Evolutionary conservation across 1,139 yeast species (phyloP).

Genomic region (Yamadazyma mexicana): DNA sequence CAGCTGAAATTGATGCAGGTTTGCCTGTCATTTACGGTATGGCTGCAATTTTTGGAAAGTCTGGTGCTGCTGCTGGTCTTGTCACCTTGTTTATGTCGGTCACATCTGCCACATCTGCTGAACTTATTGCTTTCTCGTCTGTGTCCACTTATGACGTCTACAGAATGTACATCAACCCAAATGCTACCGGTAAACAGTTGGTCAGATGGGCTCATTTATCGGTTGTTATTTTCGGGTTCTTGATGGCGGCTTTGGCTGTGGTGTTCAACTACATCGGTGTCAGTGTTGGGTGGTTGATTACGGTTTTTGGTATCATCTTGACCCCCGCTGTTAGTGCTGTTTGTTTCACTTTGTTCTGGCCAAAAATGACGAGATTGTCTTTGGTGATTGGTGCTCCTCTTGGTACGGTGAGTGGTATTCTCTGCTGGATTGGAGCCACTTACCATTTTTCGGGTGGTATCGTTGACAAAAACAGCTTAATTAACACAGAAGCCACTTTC

Average conservation of each 20-base stretch:
- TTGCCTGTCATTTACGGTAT: conserved; percentile 20
- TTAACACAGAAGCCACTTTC: conserved; percentile 29
- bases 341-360: conserved; percentile 42
- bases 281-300: conserved; percentile 31
- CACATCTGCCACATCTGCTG: conserved; percentile 40
- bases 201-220: conserved; percentile 28
- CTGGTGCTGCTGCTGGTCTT: conserved; percentile 38
- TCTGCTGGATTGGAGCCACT: conserved; percentile 45
- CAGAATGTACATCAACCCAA: conserved; percentile 33
- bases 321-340: conserved; percentile 39
- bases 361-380: conserved; percentile 44
- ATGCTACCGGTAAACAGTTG: conserved; percentile 32
- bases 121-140: conserved; percentile 37
- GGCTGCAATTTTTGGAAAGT: conserved; percentile 30
- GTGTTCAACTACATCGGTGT: conserved; percentile 31
- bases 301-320: conserved; percentile 32
- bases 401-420: conserved; percentile 46
- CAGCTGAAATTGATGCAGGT: conserved; percentile 19
- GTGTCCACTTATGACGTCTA: conserved; percentile 36
- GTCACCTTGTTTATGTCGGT: conserved; percentile 37
- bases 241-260: conserved; percentile 29
- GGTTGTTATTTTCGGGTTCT: conserved; percentile 26
- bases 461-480: conserved; percentile 22
- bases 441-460: conserved; percentile 21
- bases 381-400: conserved; percentile 46